Evolutionary conservation across 441 rosid species (phyloP), one percentile per base, ranked within the genome.

Genomic region (Sinapis alba): DNA sequence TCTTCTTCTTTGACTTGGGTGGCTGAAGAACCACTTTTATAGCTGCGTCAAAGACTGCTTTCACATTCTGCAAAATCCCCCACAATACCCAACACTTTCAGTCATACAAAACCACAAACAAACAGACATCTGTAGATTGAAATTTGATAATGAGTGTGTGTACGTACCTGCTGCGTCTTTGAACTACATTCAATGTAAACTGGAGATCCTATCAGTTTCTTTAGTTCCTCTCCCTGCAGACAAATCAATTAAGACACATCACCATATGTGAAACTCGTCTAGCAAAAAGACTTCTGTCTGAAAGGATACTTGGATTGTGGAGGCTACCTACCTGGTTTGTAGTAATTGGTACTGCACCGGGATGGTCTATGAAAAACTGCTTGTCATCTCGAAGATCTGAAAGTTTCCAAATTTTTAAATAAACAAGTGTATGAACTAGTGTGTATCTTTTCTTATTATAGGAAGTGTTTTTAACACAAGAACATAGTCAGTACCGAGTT

Each of bases 181-280:
- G 96, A 90, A 65, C 98, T 94, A 75, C 98, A 91, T 72, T 94
- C 98, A 21, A 94, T 83, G 80, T 92, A 94, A 36, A 86, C 83
- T 36, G 95, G 87, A 61, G 97, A 84, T 64, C 86, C 92, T 20
- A 95, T 93, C 82, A 86, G 87, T 80, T 90, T 95, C 88, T 81
- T 89, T 81, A 95, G 89, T 75, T 96, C 98, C 83, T 96, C 99
- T 66, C 99, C 98, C 98, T 94, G 53, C 64, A 66, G 60, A 67
- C 28, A 59, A 50, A 30, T 0, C 58, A 56, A 30, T 47, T 21
- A 56, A 57, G 50, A 28, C 68, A 32, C 9, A 15, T 50, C 65
- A 7, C 72, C 72, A 57, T 76, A 53, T 32, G 36, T 7, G 36
- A 1, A 7, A 32, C 62, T 58, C 58, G 8, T 34, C 41, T 6